Conservation (phyloP, 129 eudicot genomes). For the Calendula officinalis region DNA sequence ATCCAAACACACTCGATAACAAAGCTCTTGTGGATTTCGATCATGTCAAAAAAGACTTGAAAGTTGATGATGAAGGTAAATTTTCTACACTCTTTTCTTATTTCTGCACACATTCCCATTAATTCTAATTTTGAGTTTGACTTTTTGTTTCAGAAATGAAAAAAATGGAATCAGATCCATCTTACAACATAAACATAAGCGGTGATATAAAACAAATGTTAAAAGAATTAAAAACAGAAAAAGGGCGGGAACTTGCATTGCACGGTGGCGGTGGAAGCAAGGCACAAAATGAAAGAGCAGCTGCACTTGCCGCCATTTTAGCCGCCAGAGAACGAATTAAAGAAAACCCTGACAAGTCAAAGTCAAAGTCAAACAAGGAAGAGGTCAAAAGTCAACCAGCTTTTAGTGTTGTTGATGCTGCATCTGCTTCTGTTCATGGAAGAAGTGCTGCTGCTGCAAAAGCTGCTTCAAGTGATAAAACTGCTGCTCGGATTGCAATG, state of each 20-base stretch:
- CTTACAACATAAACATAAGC: slow-evolving; percentile 68
- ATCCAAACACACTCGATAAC: slow-evolving; percentile 81
- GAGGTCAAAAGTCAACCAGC: slow-evolving; percentile 44
- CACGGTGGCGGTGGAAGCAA: slow-evolving; percentile 96
- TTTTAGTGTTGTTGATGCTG: slow-evolving; percentile 93
- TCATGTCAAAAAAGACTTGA: slow-evolving; percentile 82
- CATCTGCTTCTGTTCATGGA: slow-evolving; percentile 98
- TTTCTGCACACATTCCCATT: background rate
- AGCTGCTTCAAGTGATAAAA: slow-evolving; percentile 75
- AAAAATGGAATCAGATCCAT: slow-evolving; percentile 78
- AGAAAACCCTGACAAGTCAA: slow-evolving; percentile 50
- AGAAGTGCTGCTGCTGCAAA: slow-evolving; percentile 97
- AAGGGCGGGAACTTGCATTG: slow-evolving; percentile 72
- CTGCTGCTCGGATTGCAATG: slow-evolving; percentile 95
- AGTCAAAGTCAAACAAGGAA: slow-evolving; percentile 12
- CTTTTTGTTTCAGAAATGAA: slow-evolving; percentile 47
- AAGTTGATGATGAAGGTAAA: slow-evolving; percentile 91
- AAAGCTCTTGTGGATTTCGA: slow-evolving; percentile 83
- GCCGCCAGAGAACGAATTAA: slow-evolving; percentile 90
- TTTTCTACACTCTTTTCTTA: background rate
- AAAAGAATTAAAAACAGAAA: slow-evolving; percentile 94
- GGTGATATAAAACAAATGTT: slow-evolving; percentile 97
- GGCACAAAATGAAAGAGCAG: slow-evolving; percentile 92
- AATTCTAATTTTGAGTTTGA: background rate
- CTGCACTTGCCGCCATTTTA: slow-evolving; percentile 76